Evolutionary conservation across 345 rosid species (phyloP).

Genomic region (Salix arbutifolia): DNA sequence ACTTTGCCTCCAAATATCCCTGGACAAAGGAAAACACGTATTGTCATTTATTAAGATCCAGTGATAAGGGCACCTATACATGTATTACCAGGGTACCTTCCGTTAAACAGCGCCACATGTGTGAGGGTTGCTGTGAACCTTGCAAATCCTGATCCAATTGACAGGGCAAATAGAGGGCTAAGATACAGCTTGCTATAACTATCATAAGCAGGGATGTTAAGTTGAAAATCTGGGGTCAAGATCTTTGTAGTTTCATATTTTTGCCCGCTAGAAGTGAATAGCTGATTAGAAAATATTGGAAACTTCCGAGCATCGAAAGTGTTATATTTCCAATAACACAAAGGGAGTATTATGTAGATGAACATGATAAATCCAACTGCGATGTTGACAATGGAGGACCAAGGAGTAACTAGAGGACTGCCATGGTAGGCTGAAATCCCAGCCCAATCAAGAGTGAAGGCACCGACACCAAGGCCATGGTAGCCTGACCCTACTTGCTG

Average conservation of each 20-base stretch:
- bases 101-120: conserved; percentile 94
- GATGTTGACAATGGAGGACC: conserved; percentile 82
- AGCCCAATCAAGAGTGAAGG: conserved; percentile 96
- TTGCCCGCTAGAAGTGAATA: conserved; percentile 65
- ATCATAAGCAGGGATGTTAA: conserved; percentile 59
- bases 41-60: neutral
- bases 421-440: conserved; percentile 99
- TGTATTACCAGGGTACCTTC: conserved; percentile 48
- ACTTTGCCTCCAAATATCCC: conserved; percentile 85
- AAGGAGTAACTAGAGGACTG: conserved; percentile 90
- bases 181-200: conserved; percentile 86
- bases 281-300: conserved; percentile 87
- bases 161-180: conserved; percentile 90
- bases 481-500: conserved; percentile 96
- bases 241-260: conserved; percentile 85
- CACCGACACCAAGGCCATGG: conserved; percentile 94
- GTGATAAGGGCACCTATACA: neutral
- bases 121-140: conserved; percentile 90
- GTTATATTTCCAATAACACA: conserved; percentile 92
- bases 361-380: conserved; percentile 93
- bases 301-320: conserved; percentile 81
- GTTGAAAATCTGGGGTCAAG: conserved; percentile 60
- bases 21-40: conserved; percentile 27
- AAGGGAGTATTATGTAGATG: conserved; percentile 78
- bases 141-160: conserved; percentile 98